Evolutionary conservation across 345 rosid species (phyloP), one percentile per base, ranked within the genome.

Genomic region (Nasturtium officinale): DNA sequence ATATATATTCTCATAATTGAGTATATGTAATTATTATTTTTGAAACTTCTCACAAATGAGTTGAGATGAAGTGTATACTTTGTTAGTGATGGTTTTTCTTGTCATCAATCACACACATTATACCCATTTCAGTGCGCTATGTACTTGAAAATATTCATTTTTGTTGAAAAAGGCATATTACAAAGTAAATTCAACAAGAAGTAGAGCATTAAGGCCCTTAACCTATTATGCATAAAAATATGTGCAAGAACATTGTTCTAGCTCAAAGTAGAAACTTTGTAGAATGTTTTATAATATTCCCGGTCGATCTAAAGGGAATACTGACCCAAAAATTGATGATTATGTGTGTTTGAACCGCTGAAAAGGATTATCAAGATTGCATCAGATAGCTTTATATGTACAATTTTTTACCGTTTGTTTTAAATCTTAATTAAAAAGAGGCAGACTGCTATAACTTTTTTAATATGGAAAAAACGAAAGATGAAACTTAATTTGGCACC

Each of bases 211-310:
- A 23, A 6, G 6, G 15, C 67, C 25, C 5, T 23, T 37, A 6
- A 21, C 3, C 38, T 56, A 25, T 46, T 46, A 26, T 23, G 65
- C 64, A 56, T 64, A 1, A 56, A 74, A 67, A 40, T 50, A n/a
- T 28, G 61, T 67, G 73, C 62, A 67, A 74, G 35, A 54, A 73
- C 45, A 48, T 58, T 66, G 61, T 28, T 74, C 1, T 66, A 48
- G 61, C 77, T 47, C 67, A 52, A 58, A 67, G 73, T 50, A 66
- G 67, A 66, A 74, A 67, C 73, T 67, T 74, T 50, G 46, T 58
- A 66, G 67, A 38, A 42, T 5, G 30, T 42, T 40, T 15, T 46
- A 74, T 38, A 18, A 20, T 37, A 56, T 51, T 74, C 67, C 58
- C 73, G 78, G 60, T 66, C 53, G 61, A 28, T 37, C 67, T 73